Evolutionary conservation across 495 filamentous ascomycete species (phyloP).

Genomic region (Talaromyces borbonicus): DNA sequence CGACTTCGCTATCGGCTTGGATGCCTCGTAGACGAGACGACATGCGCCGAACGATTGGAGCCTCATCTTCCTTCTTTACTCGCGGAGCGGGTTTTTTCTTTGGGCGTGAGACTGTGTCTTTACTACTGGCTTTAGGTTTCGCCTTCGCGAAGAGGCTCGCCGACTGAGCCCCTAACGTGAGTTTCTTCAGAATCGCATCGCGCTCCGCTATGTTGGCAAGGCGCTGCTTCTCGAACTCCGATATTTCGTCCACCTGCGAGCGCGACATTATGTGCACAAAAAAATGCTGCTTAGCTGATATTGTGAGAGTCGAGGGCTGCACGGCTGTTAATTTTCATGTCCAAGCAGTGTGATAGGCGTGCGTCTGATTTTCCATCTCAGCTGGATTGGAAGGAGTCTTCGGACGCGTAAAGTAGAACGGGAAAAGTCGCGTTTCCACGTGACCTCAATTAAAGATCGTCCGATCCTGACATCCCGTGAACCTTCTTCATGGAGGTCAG

Average conservation of each 20-base stretch:
- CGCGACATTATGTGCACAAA: constrained; percentile 4
- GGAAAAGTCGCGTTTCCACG: constrained; percentile 13
- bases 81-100: constrained; percentile 42
- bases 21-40: constrained; percentile 59
- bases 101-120: constrained; percentile 27
- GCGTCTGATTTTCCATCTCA: not conserved
- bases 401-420: constrained; percentile 8
- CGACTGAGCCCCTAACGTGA: constrained; percentile 41
- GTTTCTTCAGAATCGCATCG: constrained; percentile 54
- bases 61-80: constrained; percentile 36
- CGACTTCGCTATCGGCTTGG: constrained; percentile 57
- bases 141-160: constrained; percentile 41
- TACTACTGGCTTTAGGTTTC: constrained; percentile 15
- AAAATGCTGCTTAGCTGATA: no score
- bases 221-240: constrained; percentile 60
- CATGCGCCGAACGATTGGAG: constrained; percentile 44
- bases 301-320: no score
- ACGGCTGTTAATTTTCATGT: no score
- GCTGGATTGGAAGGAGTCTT: not conserved
- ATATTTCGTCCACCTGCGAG: constrained; percentile 27
- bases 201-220: constrained; percentile 68
- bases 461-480: constrained; percentile 1
- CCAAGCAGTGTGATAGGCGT: no score
- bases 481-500: no score
- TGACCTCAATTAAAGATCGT: constrained; percentile 10